Conservation (phyloP, 1,139 yeast species). For the Yamadazyma triangularis region DNA sequence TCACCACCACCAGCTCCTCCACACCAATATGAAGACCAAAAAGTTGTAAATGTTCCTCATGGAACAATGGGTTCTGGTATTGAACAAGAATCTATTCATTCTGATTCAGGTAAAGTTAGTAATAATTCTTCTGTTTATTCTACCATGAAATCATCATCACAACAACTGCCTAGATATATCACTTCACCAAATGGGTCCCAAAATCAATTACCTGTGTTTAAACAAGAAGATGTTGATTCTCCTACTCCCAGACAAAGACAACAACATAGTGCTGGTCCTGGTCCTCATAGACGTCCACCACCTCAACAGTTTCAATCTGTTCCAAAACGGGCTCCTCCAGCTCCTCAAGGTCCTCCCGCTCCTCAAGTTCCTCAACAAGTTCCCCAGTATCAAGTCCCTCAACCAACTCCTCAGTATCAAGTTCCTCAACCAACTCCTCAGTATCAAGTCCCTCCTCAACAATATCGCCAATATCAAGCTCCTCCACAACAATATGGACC, state of each 20-base stretch:
- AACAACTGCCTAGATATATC: constrained; percentile 27
- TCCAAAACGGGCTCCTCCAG: constrained; percentile 4
- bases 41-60: constrained; percentile 15
- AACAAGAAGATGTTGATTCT: constrained; percentile 9
- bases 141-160: neutral
- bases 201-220: constrained; percentile 19
- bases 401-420: constrained; percentile 3
- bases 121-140: constrained; percentile 6
- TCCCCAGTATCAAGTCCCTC: constrained; percentile 3
- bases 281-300: constrained; percentile 4
- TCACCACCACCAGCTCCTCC: constrained; percentile 20
- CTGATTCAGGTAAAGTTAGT: constrained; percentile 23
- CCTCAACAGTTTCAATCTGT: constrained; percentile 1
- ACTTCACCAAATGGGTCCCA: constrained; percentile 34
- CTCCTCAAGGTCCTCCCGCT: constrained; percentile 5
- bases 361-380: constrained; percentile 3
- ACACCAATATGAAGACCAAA: constrained; percentile 11
- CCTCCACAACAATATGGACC: constrained; percentile 6
- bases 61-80: constrained; percentile 2
- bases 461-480: constrained; percentile 5
- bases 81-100: constrained; percentile 22
- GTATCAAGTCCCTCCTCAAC: constrained; percentile 7
- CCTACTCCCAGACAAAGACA: constrained; percentile 7
- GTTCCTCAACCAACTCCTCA: constrained; percentile 2
- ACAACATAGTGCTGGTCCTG: no score